Conservation (phyloP, 768 basidiomycete species). For the Suillus placidus region DNA sequence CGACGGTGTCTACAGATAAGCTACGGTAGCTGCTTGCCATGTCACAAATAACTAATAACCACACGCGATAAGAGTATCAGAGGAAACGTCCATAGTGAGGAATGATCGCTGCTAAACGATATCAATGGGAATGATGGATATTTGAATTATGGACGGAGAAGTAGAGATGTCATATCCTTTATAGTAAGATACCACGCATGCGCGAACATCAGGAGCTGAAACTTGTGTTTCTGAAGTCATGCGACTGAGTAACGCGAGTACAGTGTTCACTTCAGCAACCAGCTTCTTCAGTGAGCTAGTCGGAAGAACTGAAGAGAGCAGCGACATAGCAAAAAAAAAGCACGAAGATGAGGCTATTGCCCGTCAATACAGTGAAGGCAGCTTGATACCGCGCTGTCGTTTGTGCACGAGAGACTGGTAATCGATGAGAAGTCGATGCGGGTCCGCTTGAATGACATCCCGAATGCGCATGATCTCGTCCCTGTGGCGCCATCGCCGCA, state of each 20-base stretch:
- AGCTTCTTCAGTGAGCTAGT: not conserved
- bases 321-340: not conserved
- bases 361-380: not conserved
- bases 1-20: not conserved
- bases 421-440: not conserved
- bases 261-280: not conserved
- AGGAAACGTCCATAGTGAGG: not conserved
- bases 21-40: not conserved
- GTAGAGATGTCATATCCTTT: not conserved
- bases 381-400: not conserved
- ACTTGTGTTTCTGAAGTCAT: not conserved
- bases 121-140: not conserved
- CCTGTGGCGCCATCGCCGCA: not conserved
- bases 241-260: not conserved
- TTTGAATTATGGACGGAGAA: not conserved
- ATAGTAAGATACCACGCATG: not conserved
- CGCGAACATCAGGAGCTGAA: not conserved
- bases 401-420: not conserved
- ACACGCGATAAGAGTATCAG: too few relatives aligned
- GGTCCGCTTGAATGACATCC: not conserved
- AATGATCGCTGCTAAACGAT: not conserved
- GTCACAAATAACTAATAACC: not conserved
- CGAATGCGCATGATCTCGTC: not conserved
- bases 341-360: not conserved
- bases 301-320: not conserved